Evolutionary conservation across 1,284 basidiomycete species (phyloP).

Genomic region (Fistulinella cinereoalba): DNA sequence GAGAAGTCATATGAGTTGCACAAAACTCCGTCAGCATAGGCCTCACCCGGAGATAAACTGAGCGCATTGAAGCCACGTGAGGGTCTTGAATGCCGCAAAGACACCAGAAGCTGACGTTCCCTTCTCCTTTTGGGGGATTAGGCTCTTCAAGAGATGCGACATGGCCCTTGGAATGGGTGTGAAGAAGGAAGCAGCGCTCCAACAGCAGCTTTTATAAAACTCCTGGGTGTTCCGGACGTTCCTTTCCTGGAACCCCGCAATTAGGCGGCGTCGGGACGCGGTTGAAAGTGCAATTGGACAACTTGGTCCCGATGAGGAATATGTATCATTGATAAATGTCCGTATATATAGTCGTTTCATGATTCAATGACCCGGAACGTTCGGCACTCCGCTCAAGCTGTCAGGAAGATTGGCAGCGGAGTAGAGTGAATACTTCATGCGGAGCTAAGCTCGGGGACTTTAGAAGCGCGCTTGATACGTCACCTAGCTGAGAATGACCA

Average conservation of each 20-base stretch:
- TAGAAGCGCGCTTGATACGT: neutral
- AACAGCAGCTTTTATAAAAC: conserved; percentile 15
- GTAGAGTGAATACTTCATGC: neutral
- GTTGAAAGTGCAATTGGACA: neutral
- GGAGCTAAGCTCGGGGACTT: neutral
- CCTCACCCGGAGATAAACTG: conserved; percentile 62
- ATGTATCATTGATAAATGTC: neutral
- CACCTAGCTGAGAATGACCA: neutral
- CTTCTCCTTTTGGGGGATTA: conserved; percentile 50
- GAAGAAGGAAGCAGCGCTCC: neutral
- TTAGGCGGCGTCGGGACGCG: neutral
- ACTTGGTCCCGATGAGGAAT: conserved; percentile 7
- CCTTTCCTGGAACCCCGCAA: conserved; percentile 1
- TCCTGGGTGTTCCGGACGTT: conserved; percentile 1
- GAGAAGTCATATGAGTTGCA: neutral
- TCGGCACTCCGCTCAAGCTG: conserved; percentile 2
- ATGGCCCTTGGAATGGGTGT: conserved; percentile 7
- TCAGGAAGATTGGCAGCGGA: neutral
- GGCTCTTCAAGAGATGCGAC: conserved; percentile 33
- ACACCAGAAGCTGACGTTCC: conserved; percentile 34
- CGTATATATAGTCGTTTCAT: neutral
- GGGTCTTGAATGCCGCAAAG: conserved; percentile 35
- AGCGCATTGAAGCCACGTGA: conserved; percentile 51
- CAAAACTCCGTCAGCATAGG: neutral
- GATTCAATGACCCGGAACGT: neutral